Evolutionary conservation across 1,284 basidiomycete genomes (phyloP).

Genomic region (Ustilago sp.): DNA sequence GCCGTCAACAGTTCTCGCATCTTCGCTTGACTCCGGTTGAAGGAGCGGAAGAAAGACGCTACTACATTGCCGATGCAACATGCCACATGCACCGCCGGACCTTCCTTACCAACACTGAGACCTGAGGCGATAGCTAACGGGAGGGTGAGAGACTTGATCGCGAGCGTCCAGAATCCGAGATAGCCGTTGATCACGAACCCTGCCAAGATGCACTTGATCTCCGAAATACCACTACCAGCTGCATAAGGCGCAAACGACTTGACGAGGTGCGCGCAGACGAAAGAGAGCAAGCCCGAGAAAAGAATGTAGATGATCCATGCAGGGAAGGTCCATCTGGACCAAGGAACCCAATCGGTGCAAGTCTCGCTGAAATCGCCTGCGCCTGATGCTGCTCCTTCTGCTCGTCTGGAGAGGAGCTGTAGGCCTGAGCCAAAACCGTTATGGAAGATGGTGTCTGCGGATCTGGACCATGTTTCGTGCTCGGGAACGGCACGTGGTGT

Average conservation of each 20-base stretch:
- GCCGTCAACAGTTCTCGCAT: constrained; percentile 96
- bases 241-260: constrained; percentile 90
- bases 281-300: constrained; percentile 75
- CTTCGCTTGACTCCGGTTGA: constrained; percentile 91
- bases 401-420: constrained; percentile 16
- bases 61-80: constrained; percentile 92
- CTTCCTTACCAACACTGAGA: constrained; percentile 96
- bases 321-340: constrained; percentile 82
- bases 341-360: constrained; percentile 92
- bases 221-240: constrained; percentile 96
- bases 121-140: constrained; percentile 92
- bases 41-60: constrained; percentile 82
- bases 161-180: constrained; percentile 87
- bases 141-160: constrained; percentile 90
- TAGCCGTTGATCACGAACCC: constrained; percentile 98
- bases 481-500: constrained; percentile 27
- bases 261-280: constrained; percentile 81
- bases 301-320: constrained; percentile 87
- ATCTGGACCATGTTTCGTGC: constrained; percentile 30
- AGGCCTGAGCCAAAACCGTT: constrained; percentile 71
- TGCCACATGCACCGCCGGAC: constrained; percentile 96
- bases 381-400: constrained; percentile 18
- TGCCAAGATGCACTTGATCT: constrained; percentile 98
- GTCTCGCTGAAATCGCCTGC: constrained; percentile 73
- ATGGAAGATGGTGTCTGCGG: constrained; percentile 71